Conservation (phyloP, 495 filamentous ascomycete genomes). For the Chlorociboria aeruginascens region DNA sequence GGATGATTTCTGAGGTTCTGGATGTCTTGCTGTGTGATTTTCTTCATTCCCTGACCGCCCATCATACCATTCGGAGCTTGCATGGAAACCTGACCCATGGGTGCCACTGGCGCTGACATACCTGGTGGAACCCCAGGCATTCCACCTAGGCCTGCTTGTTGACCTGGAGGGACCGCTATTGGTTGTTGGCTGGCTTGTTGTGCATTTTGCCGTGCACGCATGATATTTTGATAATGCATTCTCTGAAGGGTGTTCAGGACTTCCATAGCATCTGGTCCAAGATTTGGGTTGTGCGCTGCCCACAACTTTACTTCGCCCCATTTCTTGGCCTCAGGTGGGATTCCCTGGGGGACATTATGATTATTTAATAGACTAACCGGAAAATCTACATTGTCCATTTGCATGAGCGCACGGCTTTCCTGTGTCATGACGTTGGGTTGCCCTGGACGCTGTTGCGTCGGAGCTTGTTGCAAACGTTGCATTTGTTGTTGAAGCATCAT, state of each 20-base stretch:
- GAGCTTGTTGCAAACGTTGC: slow-evolving; percentile 14
- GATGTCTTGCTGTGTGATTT: slow-evolving; percentile 34
- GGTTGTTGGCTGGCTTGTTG: slow-evolving; percentile 6
- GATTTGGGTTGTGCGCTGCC: slow-evolving; percentile 33
- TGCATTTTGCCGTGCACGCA: slow-evolving; percentile 16
- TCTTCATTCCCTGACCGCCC: slow-evolving; percentile 19
- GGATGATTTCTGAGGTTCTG: slow-evolving; percentile 27
- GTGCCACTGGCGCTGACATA: slow-evolving; percentile 19
- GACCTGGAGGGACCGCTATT: slow-evolving; percentile 26
- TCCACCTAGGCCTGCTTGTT: slow-evolving; percentile 22
- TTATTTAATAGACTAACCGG: slow-evolving; percentile 8
- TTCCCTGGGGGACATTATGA: slow-evolving; percentile 23
- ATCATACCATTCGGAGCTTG: slow-evolving; percentile 9
- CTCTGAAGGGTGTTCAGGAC: slow-evolving; percentile 40
- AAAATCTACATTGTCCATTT: slow-evolving; percentile 18
- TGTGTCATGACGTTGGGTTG: neutral
- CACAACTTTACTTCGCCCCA: slow-evolving; percentile 65
- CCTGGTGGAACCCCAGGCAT: slow-evolving; percentile 15
- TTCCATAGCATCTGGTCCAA: slow-evolving; percentile 27
- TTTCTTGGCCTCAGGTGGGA: slow-evolving; percentile 51
- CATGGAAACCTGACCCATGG: slow-evolving; percentile 12
- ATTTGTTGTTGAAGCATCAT: slow-evolving; percentile 25
- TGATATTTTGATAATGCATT: slow-evolving; percentile 36
- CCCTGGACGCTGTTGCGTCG: slow-evolving; percentile 1
- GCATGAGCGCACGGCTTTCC: slow-evolving; percentile 4